phyloP scores from a whole-genome alignment of 768 basidiomycete genomes.

The Stropharia rugosoannulata region DNA sequence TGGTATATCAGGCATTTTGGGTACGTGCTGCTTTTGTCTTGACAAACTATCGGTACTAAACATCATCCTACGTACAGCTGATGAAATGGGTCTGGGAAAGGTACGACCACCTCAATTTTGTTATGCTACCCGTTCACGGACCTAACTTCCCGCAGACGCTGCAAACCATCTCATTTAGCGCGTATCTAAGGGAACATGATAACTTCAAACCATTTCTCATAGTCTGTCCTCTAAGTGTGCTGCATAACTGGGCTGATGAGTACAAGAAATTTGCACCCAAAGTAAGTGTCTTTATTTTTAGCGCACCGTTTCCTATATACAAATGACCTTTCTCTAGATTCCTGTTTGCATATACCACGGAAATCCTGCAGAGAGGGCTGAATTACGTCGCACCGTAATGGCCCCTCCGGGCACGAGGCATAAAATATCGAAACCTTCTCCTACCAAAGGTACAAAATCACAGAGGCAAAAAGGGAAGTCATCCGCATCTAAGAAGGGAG shows the following conservation, averaged over 20 bases:
- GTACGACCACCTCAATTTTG: conserved; percentile 29
- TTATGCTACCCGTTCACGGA: not conserved
- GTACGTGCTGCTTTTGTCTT: conserved; percentile 34
- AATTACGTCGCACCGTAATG: conserved; percentile 68
- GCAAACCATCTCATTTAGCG: conserved; percentile 93
- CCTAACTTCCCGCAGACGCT: conserved; percentile 59
- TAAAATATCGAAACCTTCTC: conserved; percentile 14
- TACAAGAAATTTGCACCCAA: conserved; percentile 81
- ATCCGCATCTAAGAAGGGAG: conserved; percentile 1
- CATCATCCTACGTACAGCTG: conserved; percentile 45
- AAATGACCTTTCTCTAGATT: conserved; percentile 46
- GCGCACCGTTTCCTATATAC: not conserved
- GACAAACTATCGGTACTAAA: not conserved
- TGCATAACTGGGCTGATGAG: conserved; percentile 90
- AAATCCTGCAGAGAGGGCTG: conserved; percentile 73
- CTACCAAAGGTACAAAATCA: conserved; percentile 13
- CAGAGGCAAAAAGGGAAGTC: conserved; percentile 14
- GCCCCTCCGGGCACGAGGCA: conserved; percentile 20
- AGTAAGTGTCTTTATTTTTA: conserved; percentile 37
- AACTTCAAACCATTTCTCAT: conserved; percentile 79
- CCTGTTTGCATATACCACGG: conserved; percentile 94
- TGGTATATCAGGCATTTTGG: conserved; percentile 78
- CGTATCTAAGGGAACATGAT: conserved; percentile 76
- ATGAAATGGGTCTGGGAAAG: conserved; percentile 95
- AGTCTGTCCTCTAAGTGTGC: conserved; percentile 90